Evolutionary conservation across 75 land plant genomes (phyloP), one percentile per base, ranked within the genome.

Genomic region (Chamaecyparis obtusa): DNA sequence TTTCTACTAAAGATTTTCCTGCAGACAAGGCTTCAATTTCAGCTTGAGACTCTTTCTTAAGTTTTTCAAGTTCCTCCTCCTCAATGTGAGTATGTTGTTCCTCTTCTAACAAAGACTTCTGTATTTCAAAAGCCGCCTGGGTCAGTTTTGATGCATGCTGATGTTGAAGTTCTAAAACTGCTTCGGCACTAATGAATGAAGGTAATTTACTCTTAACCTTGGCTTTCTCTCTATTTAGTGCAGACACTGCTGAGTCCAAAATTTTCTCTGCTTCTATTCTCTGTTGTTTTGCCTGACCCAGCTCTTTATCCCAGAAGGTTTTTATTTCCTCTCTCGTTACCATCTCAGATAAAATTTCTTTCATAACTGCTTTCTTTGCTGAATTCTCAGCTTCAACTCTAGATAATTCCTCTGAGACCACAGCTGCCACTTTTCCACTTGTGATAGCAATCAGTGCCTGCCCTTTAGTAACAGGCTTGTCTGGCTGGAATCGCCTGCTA

Each of bases 371-470:
- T 79, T 90, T 85, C 76, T 92, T 95, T 15, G 96, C 92, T 37
- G 71, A 39, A 32, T 64, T 90, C 85, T 98, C 99, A 35, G 96
- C 93, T 91, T 98, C 99, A 43, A 96, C 74, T 87, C 97, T 93
- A 35, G 87, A 90, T 39, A 98, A 44, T 85, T 96, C 99, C 81
- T 64, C 89, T n/a, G 64, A 87, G 30, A 96, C 92, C 85, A 87
- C 90, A 64, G 95, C 93, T 69, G 89, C 60, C 90, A 94, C 92
- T 78, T 92, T 94, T 9, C 99, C 99, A 87, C 93, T 91, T 72
- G 92, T 69, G 77, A 98, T 86, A 39, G 94, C 94, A 64, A 96
- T 94, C 21, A 97, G 97, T 64, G 94, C 99, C 85, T 98, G 99
- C 37, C 94, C 99, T 88, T 92, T 97, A 33, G 99, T 98, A 71